phyloP scores from a whole-genome alignment of 1,284 basidiomycete species.

The Austropuccinia psidii region DNA sequence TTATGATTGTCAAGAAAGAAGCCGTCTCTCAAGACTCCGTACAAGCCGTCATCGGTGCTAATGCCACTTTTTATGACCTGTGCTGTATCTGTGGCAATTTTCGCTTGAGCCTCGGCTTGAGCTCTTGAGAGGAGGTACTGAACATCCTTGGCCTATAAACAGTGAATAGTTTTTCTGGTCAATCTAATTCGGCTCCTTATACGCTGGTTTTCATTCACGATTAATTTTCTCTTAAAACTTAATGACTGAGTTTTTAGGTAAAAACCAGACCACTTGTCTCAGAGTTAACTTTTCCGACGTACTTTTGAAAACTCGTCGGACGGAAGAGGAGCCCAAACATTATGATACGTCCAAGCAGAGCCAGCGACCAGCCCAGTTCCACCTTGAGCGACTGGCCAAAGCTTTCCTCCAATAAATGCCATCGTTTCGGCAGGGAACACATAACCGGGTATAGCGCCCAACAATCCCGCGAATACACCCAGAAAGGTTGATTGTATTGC shows the following conservation, averaged over 20 bases:
- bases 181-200: too few relatives aligned
- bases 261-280: neutral
- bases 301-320: slow-evolving; percentile 5
- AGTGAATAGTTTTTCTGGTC: too few relatives aligned
- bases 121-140: slow-evolving; percentile 29
- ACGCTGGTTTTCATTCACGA: too few relatives aligned
- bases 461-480: slow-evolving; percentile 29
- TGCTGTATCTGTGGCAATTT: neutral
- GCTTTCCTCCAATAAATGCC: slow-evolving; percentile 6
- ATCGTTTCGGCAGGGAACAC: neutral
- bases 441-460: slow-evolving; percentile 31
- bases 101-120: slow-evolving; percentile 21
- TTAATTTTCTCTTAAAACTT: neutral
- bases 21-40: slow-evolving; percentile 30
- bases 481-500: slow-evolving; percentile 2
- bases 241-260: neutral
- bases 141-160: slow-evolving; percentile 11
- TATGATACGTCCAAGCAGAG: neutral
- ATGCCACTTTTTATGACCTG: slow-evolving; percentile 20
- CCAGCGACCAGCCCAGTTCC: neutral
- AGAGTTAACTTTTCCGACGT: neutral
- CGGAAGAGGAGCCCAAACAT: neutral
- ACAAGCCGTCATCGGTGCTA: slow-evolving; percentile 26
- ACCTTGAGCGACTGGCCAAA: slow-evolving; percentile 13
- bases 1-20: slow-evolving; percentile 34